phyloP scores from a whole-genome alignment of 2,329 filamentous ascomycete genomes.

The Hypoxylon sp. region DNA sequence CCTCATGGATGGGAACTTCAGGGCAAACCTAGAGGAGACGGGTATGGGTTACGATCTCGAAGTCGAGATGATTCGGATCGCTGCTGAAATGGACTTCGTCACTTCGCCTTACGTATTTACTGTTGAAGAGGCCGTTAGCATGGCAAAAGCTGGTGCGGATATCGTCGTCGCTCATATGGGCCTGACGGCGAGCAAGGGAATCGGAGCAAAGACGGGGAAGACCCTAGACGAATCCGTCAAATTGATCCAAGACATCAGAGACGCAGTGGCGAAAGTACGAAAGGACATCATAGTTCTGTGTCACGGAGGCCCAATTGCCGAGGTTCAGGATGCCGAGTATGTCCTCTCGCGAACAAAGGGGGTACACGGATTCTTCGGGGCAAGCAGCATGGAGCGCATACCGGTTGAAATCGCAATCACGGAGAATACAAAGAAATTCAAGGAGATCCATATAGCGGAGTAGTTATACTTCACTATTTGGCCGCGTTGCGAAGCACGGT shows the following conservation, averaged over 20 bases:
- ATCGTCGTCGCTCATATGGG: slow-evolving; percentile 79
- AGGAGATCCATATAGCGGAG: slow-evolving; percentile 48
- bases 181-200: slow-evolving; percentile 74
- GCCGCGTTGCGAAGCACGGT: not conserved
- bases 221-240: slow-evolving; percentile 75
- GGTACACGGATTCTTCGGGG: slow-evolving; percentile 80
- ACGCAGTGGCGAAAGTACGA: slow-evolving; percentile 70
- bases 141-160: slow-evolving; percentile 76
- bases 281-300: slow-evolving; percentile 76
- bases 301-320: slow-evolving; percentile 78
- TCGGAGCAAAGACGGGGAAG: slow-evolving; percentile 74
- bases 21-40: slow-evolving; percentile 78
- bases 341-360: slow-evolving; percentile 73
- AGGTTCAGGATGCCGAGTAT: slow-evolving; percentile 74
- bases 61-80: slow-evolving; percentile 75
- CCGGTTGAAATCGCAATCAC: slow-evolving; percentile 77
- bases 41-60: slow-evolving; percentile 78
- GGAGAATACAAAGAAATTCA: slow-evolving; percentile 57
- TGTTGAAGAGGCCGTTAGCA: slow-evolving; percentile 71
- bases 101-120: slow-evolving; percentile 81
- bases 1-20: slow-evolving; percentile 76
- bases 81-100: slow-evolving; percentile 71
- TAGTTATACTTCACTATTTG: not conserved
- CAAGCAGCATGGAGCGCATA: slow-evolving; percentile 78
- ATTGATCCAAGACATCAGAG: slow-evolving; percentile 74